Evolutionary conservation across 106 monocot species (phyloP).

Genomic region (Ottelia alismoides): DNA sequence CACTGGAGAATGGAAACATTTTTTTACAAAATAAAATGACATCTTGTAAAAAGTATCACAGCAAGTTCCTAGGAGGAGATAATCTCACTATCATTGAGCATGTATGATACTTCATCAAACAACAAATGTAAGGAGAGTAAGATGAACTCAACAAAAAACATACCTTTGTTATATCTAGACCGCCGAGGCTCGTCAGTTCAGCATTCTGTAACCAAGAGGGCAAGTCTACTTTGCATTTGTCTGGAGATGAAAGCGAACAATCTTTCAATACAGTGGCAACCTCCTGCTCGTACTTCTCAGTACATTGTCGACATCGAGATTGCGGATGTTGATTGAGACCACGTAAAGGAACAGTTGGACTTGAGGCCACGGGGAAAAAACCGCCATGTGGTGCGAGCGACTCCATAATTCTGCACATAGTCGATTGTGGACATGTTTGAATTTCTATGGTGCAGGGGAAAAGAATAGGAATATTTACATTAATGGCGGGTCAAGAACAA

Average conservation of each 20-base stretch:
- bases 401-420: constrained; percentile 11
- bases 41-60: no score
- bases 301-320: constrained; percentile 40
- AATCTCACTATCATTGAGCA: constrained; percentile 4
- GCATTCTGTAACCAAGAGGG: constrained; percentile 35
- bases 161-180: constrained; percentile 37
- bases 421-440: no score
- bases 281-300: constrained; percentile 63
- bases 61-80: no score
- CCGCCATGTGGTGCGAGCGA: constrained; percentile 19
- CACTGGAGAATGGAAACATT: constrained; percentile 48
- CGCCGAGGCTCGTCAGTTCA: constrained; percentile 14
- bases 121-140: background rate
- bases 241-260: constrained; percentile 14
- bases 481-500: no score
- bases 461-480: no score
- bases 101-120: background rate
- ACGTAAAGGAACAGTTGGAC: constrained; percentile 15
- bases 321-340: constrained; percentile 13
- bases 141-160: constrained; percentile 3
- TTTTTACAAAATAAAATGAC: no score
- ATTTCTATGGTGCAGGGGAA: no score
- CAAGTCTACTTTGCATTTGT: constrained; percentile 18
- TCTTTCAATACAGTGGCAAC: constrained; percentile 37
- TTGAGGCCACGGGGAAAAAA: constrained; percentile 5